These are phyloP conservation scores for Begonia loranthoides DNA, from an alignment of 306 rosid species.

Conservation along the genomic window DNA sequence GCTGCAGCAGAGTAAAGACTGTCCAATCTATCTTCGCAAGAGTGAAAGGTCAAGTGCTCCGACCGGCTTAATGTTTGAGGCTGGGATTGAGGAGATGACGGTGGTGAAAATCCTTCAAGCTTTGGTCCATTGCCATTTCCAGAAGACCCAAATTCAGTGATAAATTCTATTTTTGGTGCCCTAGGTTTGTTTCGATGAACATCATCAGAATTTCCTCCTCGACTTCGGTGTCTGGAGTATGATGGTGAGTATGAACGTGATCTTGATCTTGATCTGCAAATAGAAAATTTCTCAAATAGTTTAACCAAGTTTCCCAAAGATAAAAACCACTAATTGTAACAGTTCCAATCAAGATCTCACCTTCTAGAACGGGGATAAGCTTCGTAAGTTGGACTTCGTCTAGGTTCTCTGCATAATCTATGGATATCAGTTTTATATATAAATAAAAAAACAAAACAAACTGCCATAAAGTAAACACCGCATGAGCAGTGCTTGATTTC, in stretches of 20 bases:
- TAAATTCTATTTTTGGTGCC: constrained; percentile 82
- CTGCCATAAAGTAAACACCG: neutral
- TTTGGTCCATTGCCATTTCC: constrained; percentile 47
- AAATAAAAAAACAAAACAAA: constrained; percentile 12
- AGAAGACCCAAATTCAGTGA: constrained; percentile 88
- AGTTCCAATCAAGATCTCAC: constrained; percentile 20
- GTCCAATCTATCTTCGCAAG: constrained; percentile 96
- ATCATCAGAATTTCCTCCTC: constrained; percentile 59
- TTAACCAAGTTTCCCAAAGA: constrained; percentile 3
- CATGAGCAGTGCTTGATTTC: too few relatives aligned
- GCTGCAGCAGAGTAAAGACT: constrained; percentile 88
- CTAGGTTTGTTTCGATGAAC: constrained; percentile 57
- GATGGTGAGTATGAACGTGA: constrained; percentile 80
- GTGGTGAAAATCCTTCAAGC: constrained; percentile 80
- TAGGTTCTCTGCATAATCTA: constrained; percentile 50
- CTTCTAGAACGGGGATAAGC: constrained; percentile 92
- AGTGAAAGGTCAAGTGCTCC: constrained; percentile 99
- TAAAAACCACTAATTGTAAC: constrained; percentile 1
- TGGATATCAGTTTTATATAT: neutral
- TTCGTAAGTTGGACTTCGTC: constrained; percentile 95
- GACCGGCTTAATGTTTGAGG: constrained; percentile 90
- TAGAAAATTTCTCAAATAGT: neutral
- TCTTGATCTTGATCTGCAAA: constrained; percentile 63
- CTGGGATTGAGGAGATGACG: constrained; percentile 71
- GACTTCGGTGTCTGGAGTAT: constrained; percentile 49